Percentiles rank a stretch among this genome's conserved stretches.
phyloP scores from a whole-genome alignment of 768 basidiomycete genomes.

The Suillus tomentosus region DNA sequence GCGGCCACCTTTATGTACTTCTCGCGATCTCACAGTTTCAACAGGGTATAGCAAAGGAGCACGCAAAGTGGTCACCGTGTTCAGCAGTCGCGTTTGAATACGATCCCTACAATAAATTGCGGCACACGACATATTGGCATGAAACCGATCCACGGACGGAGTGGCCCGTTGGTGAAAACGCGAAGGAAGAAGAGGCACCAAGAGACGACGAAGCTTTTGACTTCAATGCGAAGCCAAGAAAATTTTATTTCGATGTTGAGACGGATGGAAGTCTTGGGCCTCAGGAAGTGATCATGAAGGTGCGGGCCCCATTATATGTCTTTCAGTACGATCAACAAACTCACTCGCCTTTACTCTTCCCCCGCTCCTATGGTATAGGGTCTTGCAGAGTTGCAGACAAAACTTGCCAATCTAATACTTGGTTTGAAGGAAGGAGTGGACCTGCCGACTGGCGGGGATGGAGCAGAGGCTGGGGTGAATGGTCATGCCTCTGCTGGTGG shows the following conservation, averaged over 20 bases:
- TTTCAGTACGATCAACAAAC: background rate
- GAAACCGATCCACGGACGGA: constrained; percentile 80
- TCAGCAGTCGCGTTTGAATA: constrained; percentile 96
- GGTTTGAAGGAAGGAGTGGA: constrained; percentile 71
- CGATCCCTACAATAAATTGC: constrained; percentile 95
- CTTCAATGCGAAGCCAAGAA: constrained; percentile 81
- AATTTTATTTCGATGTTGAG: constrained; percentile 95
- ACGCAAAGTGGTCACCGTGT: constrained; percentile 98
- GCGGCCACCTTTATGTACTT: constrained; percentile 15
- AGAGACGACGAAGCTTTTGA: constrained; percentile 86
- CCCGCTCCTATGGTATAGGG: constrained; percentile 47
- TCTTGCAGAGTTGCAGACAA: constrained; percentile 74
- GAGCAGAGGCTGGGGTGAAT: constrained; percentile 10
- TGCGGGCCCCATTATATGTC: constrained; percentile 27
- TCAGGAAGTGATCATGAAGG: constrained; percentile 89
- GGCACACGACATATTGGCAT: constrained; percentile 95
- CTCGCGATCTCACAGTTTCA: constrained; percentile 4
- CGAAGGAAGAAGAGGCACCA: constrained; percentile 77
- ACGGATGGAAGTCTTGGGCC: constrained; percentile 88
- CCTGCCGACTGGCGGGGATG: constrained; percentile 42
- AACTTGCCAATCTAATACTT: constrained; percentile 77
- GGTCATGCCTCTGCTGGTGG: constrained; percentile 22
- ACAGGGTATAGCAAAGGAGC: constrained; percentile 98
- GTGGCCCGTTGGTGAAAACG: constrained; percentile 92
- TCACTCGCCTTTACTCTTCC: background rate